Evolutionary conservation across 495 filamentous ascomycete genomes (phyloP).

Genomic region (Terfezia boudieri): DNA sequence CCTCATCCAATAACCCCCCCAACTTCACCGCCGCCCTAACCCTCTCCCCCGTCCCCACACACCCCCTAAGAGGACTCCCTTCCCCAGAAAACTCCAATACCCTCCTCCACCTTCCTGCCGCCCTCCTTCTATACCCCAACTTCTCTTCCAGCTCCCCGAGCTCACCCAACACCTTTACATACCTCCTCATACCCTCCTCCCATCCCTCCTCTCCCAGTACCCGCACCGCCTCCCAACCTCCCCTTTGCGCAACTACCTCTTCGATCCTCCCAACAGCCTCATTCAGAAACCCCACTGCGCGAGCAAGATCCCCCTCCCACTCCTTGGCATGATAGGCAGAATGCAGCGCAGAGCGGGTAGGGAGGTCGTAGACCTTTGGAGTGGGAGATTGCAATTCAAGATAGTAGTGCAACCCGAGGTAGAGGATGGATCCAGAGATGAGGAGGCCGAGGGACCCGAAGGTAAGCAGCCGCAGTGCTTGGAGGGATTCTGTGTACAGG

Average conservation of each 20-base stretch:
- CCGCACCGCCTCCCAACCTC: neutral
- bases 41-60: neutral
- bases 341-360: conserved; percentile 1
- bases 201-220: neutral
- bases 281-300: conserved; percentile 1
- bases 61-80: neutral
- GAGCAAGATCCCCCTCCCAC: conserved; percentile 1
- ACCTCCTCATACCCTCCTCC: neutral
- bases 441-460: conserved; percentile 9
- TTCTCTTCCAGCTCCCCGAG: neutral
- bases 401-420: neutral
- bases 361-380: neutral
- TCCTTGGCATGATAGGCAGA: neutral
- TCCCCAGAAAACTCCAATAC: conserved; percentile 2
- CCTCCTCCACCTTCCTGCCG: neutral
- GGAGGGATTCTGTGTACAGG: conserved; percentile 8
- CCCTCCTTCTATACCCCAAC: neutral
- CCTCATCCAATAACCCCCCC: conserved; percentile 2
- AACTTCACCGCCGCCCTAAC: conserved; percentile 2
- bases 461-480: conserved; percentile 4
- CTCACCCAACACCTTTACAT: conserved; percentile 4
- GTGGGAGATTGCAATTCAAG: conserved; percentile 4
- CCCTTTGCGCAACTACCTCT: neutral
- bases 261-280: conserved; percentile 1
- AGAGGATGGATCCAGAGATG: neutral